These are phyloP conservation scores for Eucalyptus globulus DNA, from an alignment of 345 rosid genomes.

Conservation along the genomic window DNA sequence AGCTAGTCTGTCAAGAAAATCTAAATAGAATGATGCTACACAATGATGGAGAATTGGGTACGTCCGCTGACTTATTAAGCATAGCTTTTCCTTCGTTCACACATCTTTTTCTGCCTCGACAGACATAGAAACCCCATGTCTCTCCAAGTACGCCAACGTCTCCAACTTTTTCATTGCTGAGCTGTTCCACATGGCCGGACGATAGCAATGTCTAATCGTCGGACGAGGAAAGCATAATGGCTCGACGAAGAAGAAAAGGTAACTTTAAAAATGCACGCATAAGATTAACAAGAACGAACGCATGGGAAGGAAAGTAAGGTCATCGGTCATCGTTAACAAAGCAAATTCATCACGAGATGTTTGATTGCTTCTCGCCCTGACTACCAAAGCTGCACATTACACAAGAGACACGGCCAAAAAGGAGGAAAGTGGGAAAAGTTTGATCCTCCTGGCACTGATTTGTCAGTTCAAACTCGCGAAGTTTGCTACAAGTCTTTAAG, in stretches of 20 bases:
- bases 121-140: not conserved
- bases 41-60: not conserved
- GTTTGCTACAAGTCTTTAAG: not conserved
- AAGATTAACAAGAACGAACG: not conserved
- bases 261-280: not conserved
- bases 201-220: not conserved
- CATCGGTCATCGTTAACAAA: not conserved
- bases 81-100: not conserved
- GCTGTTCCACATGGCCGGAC: not conserved
- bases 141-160: not conserved
- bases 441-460: not conserved
- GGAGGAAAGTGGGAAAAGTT: not conserved
- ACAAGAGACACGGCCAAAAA: not conserved
- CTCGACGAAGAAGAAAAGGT: not conserved
- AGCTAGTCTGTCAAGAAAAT: not conserved
- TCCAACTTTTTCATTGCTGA: not conserved
- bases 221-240: not conserved
- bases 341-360: not conserved
- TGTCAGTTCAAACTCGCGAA: not conserved
- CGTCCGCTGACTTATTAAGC: not conserved
- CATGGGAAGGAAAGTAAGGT: not conserved
- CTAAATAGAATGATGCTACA: not conserved
- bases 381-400: not conserved
- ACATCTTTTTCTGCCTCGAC: not conserved
- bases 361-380: not conserved